Evolutionary conservation across 2,329 filamentous ascomycete species (phyloP), one percentile per base, ranked within the genome.

Genomic region (Claviceps monticola): DNA sequence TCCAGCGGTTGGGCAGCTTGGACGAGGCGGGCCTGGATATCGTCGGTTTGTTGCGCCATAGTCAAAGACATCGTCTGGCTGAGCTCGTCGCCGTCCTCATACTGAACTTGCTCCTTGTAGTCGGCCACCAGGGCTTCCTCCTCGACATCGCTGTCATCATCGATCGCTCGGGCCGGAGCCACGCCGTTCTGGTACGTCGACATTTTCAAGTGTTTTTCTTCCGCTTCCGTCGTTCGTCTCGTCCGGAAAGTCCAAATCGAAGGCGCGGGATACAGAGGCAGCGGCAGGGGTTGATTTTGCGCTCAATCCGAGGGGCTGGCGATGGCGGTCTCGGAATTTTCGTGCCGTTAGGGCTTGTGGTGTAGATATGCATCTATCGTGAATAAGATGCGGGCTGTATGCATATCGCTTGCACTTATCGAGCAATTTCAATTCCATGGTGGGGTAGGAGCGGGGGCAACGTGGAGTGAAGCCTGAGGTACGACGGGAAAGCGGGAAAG

Each of bases 51-150:
- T 64, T 83, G 82, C 62, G 78, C 80, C 68, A 82, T 82, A 62
- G 76, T 83, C 67, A 85, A 67, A 51, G 80, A 84, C 65, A 71
- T 82, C 61, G 82, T 82, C 67, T 82, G 80, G 68, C 91, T 89
- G 61, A 94, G 73, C 60, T 94, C 70, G 72, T 89, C 82, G 61
- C 84, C 83, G 66, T 90, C 89, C 64, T 95, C 88, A 65, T 91
- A 96, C 68, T 93, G 88, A 61, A 95, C 88, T 71, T 96, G 91
- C 74, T 96, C 88, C 68, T 83, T 84, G 79, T 96, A 96, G 73
- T 97, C 89, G 71, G 89, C 88, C 63, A 89, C 93, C 60, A 98
- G 81, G 62, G 86, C 86, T 74, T 97, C 93, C 78, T 97, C 91
- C 74, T 96, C 90, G 59, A 88, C 86, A 69, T 97, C 93, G 66